phyloP scores from a whole-genome alignment of 139 green algal genomes.

The Penium margaritaceum region DNA sequence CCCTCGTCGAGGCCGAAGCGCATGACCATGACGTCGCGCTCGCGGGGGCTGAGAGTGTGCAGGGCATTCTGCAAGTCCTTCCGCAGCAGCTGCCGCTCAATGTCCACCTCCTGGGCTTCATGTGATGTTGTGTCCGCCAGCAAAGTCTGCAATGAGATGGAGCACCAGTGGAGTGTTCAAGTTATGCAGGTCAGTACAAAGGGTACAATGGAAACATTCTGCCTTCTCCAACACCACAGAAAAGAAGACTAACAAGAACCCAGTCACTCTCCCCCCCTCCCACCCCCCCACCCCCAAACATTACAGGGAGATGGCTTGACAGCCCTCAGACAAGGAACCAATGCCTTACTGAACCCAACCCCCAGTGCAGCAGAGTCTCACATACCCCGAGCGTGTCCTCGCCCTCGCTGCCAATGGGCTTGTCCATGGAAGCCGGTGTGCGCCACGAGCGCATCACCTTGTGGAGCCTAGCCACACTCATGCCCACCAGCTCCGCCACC shows the following conservation, averaged over 20 bases:
- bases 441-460: constrained; percentile 37
- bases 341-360: too few relatives aligned
- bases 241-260: too few relatives aligned
- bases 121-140: constrained; percentile 18
- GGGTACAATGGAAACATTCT: too few relatives aligned
- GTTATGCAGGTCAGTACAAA: too few relatives aligned
- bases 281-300: too few relatives aligned
- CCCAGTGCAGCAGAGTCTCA: too few relatives aligned
- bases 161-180: too few relatives aligned
- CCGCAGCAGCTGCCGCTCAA: constrained; percentile 15
- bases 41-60: constrained; percentile 62
- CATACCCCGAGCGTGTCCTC: constrained; percentile 47
- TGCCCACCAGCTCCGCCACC: constrained; percentile 44
- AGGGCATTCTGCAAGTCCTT: constrained; percentile 50
- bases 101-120: constrained; percentile 35
- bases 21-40: constrained; percentile 75
- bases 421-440: constrained; percentile 47
- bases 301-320: too few relatives aligned
- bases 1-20: constrained; percentile 80
- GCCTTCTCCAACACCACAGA: too few relatives aligned
- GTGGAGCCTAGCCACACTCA: constrained; percentile 58
- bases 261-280: too few relatives aligned
- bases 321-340: too few relatives aligned
- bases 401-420: constrained; percentile 35
- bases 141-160: too few relatives aligned